Evolutionary conservation across 2,329 filamentous ascomycete species (phyloP).

Genomic region (Plectosphaerella cucumerina): DNA sequence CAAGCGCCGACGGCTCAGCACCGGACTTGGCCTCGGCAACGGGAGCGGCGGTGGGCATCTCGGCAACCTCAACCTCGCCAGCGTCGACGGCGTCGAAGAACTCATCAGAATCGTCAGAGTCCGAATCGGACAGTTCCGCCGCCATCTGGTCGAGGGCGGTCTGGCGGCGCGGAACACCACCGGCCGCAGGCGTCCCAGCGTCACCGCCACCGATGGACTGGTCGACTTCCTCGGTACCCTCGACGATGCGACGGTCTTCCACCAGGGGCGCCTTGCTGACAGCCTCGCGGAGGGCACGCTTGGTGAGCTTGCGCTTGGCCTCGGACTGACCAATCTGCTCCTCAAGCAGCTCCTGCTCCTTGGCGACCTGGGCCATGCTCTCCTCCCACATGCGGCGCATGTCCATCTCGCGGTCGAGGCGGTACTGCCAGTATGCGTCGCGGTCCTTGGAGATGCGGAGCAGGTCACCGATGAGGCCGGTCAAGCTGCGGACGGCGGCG

Average conservation of each 20-base stretch:
- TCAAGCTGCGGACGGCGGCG: constrained; percentile 81
- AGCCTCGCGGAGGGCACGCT: constrained; percentile 82
- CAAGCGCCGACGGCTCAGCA: constrained; percentile 37
- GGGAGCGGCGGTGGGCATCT: constrained; percentile 45
- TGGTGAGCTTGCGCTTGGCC: constrained; percentile 83
- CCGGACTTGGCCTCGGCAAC: constrained; percentile 24
- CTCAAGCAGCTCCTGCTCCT: constrained; percentile 89
- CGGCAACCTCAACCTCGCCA: constrained; percentile 78
- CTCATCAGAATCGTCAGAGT: constrained; percentile 74
- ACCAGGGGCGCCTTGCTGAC: constrained; percentile 38
- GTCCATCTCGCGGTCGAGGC: constrained; percentile 84
- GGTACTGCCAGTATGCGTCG: constrained; percentile 95
- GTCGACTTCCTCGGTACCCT: constrained; percentile 26
- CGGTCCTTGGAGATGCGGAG: constrained; percentile 90
- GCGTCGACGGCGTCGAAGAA: constrained; percentile 97
- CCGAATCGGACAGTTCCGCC: constrained; percentile 72
- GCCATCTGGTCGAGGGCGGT: constrained; percentile 67
- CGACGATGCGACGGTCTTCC: constrained; percentile 24
- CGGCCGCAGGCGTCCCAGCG: constrained; percentile 31
- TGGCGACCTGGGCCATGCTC: constrained; percentile 95
- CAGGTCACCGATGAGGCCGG: constrained; percentile 78
- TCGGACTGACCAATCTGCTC: constrained; percentile 85
- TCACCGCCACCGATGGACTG: constrained; percentile 17
- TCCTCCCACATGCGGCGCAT: constrained; percentile 98
- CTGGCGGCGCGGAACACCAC: constrained; percentile 50